Conservation (phyloP, 306 rosid species). For the Morella rubra region DNA sequence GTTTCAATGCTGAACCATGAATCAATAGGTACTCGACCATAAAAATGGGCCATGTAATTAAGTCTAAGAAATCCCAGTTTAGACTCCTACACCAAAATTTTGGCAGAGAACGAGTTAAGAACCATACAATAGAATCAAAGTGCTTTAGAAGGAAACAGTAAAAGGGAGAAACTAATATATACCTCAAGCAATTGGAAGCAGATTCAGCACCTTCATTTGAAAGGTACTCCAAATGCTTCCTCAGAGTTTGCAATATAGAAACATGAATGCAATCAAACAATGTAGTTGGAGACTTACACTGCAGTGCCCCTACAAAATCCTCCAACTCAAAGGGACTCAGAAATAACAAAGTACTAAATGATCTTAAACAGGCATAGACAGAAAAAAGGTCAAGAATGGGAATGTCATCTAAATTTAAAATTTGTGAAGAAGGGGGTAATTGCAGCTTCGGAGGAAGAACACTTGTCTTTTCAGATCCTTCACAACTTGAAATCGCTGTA, state of each 20-base stretch:
- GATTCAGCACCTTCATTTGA: conserved; percentile 80
- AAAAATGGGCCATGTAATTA: conserved; percentile 90
- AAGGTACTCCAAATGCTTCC: conserved; percentile 89
- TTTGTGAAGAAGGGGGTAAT: conserved; percentile 81
- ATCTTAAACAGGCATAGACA: conserved; percentile 78
- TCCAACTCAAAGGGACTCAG: conserved; percentile 96
- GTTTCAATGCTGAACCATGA: conserved; percentile 64
- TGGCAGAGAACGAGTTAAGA: conserved; percentile 23
- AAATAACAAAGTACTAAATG: conserved; percentile 81
- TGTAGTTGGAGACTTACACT: conserved; percentile 56
- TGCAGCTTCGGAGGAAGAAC: conserved; percentile 49
- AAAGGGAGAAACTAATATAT: conserved; percentile 12
- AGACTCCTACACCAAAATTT: conserved; percentile 62
- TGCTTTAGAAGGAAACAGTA: conserved; percentile 20
- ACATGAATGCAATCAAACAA: conserved; percentile 82
- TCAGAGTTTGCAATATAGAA: conserved; percentile 69
- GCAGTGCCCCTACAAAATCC: conserved; percentile 71
- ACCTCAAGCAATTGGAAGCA: conserved; percentile 88
- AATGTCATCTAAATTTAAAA: conserved; percentile 63
- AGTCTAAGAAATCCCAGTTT: conserved; percentile 93
- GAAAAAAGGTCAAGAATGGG: conserved; percentile 85
- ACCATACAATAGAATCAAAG: conserved; percentile 26
- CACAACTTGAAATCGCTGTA: conserved; percentile 31
- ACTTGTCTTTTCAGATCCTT: conserved; percentile 46
- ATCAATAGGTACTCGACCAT: conserved; percentile 84